These are phyloP conservation scores for Clarireedia monteithiana DNA, from an alignment of 2,329 filamentous ascomycete genomes.

Conservation along the genomic window DNA sequence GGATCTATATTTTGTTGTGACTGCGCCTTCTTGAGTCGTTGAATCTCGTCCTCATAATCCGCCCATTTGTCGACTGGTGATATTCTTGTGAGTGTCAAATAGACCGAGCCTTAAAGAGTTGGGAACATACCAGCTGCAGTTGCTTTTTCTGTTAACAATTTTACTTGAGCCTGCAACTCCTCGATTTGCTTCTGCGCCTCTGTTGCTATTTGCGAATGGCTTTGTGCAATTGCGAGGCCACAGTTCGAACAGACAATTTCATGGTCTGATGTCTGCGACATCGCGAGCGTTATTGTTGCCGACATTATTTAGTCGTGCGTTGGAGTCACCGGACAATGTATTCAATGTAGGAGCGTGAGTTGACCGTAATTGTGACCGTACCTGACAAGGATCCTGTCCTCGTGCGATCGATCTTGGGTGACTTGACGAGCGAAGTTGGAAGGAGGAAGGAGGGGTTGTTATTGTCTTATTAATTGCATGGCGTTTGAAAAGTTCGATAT, in stretches of 20 bases:
- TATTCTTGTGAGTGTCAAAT: slow-evolving; percentile 4
- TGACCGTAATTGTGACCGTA: neutral
- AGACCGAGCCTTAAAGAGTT: neutral
- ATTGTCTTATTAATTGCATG: neutral
- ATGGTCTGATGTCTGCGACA: slow-evolving; percentile 15
- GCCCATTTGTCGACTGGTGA: slow-evolving; percentile 56
- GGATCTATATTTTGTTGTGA: slow-evolving; percentile 13
- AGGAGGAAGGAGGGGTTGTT: slow-evolving; percentile 7
- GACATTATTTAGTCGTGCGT: slow-evolving; percentile 20
- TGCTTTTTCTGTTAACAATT: slow-evolving; percentile 62
- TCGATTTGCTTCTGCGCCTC: slow-evolving; percentile 51
- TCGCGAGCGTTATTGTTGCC: slow-evolving; percentile 27
- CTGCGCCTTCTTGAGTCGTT: slow-evolving; percentile 42
- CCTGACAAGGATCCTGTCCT: neutral
- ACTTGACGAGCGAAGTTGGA: no score
- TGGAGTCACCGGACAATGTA: slow-evolving; percentile 14
- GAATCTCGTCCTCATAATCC: slow-evolving; percentile 74
- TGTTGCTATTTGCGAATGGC: slow-evolving; percentile 17
- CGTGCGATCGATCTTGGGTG: neutral
- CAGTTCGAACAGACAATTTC: slow-evolving; percentile 26
- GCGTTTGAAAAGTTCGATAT: no score
- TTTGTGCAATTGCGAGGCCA: slow-evolving; percentile 21
- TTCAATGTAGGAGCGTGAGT: neutral
- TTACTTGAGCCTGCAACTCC: slow-evolving; percentile 65
- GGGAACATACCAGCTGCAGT: slow-evolving; percentile 46